Evolutionary conservation across 768 basidiomycete species (phyloP).

Genomic region (Suillus placidus): DNA sequence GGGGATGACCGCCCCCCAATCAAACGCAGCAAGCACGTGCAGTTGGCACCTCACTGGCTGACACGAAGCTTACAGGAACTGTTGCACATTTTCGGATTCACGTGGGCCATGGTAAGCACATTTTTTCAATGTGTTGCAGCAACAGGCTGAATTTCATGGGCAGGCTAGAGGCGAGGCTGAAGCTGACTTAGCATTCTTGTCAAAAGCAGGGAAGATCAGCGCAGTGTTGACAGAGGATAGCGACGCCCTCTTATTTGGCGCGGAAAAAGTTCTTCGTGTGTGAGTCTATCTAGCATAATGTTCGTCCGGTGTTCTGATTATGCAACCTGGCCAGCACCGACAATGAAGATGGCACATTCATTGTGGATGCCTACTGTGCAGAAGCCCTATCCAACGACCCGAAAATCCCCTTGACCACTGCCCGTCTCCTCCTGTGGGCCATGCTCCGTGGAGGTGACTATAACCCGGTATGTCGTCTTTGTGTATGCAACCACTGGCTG

Average conservation of each 20-base stretch:
- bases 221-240: not conserved
- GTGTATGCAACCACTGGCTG: not conserved
- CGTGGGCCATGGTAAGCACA: slow-evolving; percentile 29
- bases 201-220: slow-evolving; percentile 4
- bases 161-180: slow-evolving; percentile 11
- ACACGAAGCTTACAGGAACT: slow-evolving; percentile 31
- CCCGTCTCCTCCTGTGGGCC: slow-evolving; percentile 5
- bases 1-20: slow-evolving; percentile 43
- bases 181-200: slow-evolving; percentile 11
- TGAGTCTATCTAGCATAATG: not conserved
- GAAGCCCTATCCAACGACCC: not conserved
- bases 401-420: not conserved
- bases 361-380: not conserved
- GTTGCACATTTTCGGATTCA: slow-evolving; percentile 46
- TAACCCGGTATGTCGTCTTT: not conserved
- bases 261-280: not conserved
- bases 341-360: not conserved
- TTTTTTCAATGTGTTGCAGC: not conserved
- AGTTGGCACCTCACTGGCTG: slow-evolving; percentile 33
- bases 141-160: not conserved
- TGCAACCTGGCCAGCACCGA: not conserved
- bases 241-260: slow-evolving; percentile 11
- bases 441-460: slow-evolving; percentile 11
- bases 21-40: slow-evolving; percentile 42
- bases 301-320: not conserved